Conservation (phyloP, 495 filamentous ascomycete species). For the Parmelia sp. region DNA sequence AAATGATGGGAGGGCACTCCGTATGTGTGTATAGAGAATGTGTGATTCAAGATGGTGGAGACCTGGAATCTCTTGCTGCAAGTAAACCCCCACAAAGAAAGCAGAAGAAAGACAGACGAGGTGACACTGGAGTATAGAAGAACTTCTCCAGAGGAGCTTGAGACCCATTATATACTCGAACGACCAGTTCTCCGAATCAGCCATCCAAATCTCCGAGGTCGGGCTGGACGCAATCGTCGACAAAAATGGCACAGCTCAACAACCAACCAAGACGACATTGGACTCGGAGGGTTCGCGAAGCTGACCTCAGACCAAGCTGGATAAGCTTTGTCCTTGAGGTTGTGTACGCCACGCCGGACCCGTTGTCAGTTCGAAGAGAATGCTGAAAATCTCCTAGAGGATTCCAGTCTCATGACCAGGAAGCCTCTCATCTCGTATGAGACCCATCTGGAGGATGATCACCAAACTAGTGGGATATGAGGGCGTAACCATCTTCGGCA, state of each 20-base stretch:
- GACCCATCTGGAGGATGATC: neutral
- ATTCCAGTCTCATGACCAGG: neutral
- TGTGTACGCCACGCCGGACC: neutral
- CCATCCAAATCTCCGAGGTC: neutral
- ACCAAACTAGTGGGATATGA: neutral
- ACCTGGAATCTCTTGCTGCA: neutral
- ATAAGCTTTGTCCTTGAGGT: neutral
- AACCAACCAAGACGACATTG: neutral
- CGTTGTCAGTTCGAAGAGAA: neutral
- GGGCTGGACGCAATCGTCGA: neutral
- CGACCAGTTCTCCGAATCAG: neutral
- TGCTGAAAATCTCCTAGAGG: neutral
- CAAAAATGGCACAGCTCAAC: neutral
- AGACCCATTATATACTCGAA: slow-evolving; percentile 8
- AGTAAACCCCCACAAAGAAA: neutral
- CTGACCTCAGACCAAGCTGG: neutral
- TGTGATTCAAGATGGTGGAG: neutral
- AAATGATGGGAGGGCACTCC: neutral
- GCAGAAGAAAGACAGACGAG: neutral
- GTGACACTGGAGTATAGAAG: neutral
- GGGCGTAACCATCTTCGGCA: neutral
- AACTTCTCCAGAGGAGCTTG: slow-evolving; percentile 4
- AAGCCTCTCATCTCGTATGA: neutral
- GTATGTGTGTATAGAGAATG: neutral
- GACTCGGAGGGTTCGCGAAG: neutral